Evolutionary conservation across 257 asterid species (phyloP).

Genomic region (Asclepias syriaca): DNA sequence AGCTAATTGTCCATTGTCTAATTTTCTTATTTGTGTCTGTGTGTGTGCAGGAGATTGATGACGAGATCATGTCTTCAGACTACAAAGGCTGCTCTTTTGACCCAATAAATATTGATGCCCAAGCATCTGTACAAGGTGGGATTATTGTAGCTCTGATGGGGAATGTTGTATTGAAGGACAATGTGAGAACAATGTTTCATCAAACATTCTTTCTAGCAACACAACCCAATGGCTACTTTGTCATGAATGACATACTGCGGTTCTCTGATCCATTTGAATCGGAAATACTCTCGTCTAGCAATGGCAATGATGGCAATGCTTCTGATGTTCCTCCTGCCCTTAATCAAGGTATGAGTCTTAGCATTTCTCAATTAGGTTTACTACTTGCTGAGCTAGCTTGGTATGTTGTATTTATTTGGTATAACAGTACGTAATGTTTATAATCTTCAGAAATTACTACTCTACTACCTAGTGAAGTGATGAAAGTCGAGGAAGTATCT

Average conservation of each 20-base stretch:
- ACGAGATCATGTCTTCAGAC: constrained; percentile 49
- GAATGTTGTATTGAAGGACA: constrained; percentile 22
- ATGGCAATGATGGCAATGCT: constrained; percentile 5
- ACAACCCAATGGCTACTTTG: constrained; percentile 45
- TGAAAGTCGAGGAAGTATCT: neutral
- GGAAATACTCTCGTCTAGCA: neutral
- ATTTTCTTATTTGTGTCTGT: neutral
- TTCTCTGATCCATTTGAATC: constrained; percentile 18
- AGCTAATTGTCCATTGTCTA: neutral
- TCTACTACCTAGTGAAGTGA: constrained; percentile 6
- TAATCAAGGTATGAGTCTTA: constrained; percentile 22
- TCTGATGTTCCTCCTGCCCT: constrained; percentile 7
- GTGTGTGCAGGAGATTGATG: constrained; percentile 44
- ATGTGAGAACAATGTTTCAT: constrained; percentile 24
- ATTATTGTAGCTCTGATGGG: constrained; percentile 50
- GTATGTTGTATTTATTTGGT: neutral
- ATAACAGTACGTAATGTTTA: neutral
- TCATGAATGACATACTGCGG: constrained; percentile 54
- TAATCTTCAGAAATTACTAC: neutral
- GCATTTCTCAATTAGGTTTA: neutral
- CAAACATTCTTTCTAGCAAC: constrained; percentile 65
- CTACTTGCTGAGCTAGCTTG: neutral
- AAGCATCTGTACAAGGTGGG: constrained; percentile 41
- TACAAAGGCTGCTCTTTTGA: constrained; percentile 31
- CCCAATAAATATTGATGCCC: constrained; percentile 31